phyloP scores from a whole-genome alignment of 345 rosid genomes.

The Eucalyptus sp. region DNA sequence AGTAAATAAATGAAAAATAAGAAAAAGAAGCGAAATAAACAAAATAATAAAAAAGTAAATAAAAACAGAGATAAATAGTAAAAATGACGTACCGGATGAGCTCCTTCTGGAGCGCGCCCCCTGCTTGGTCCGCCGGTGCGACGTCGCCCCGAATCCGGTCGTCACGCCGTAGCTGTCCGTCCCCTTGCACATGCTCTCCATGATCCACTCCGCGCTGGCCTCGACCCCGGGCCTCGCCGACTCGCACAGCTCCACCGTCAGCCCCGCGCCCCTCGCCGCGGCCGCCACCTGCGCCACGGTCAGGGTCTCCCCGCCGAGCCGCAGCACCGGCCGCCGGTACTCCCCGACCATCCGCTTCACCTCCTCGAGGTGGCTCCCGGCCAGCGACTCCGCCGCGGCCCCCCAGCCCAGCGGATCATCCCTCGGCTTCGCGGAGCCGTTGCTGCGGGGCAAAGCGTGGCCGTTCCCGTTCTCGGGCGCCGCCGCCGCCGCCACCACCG shows the following conservation, averaged over 20 bases:
- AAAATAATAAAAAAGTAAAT: neutral
- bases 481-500: neutral
- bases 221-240: constrained; percentile 43
- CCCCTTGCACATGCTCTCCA: constrained; percentile 67
- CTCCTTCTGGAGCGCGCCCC: constrained; percentile 61
- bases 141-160: constrained; percentile 72
- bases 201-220: constrained; percentile 75
- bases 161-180: constrained; percentile 69
- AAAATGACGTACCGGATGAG: constrained; percentile 45
- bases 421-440: neutral
- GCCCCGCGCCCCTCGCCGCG: constrained; percentile 19
- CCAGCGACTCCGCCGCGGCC: constrained; percentile 55
- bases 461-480: neutral
- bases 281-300: constrained; percentile 79
- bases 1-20: neutral
- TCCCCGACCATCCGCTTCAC: constrained; percentile 73
- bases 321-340: constrained; percentile 43
- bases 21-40: neutral
- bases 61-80: neutral
- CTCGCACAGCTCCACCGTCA: constrained; percentile 47
- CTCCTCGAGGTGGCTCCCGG: constrained; percentile 84
- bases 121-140: constrained; percentile 63
- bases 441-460: neutral
- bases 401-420: constrained; percentile 82
- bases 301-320: constrained; percentile 61